These are phyloP conservation scores for Trichoderma koningii DNA, from an alignment of 2,329 filamentous ascomycete genomes.

Conservation along the genomic window DNA sequence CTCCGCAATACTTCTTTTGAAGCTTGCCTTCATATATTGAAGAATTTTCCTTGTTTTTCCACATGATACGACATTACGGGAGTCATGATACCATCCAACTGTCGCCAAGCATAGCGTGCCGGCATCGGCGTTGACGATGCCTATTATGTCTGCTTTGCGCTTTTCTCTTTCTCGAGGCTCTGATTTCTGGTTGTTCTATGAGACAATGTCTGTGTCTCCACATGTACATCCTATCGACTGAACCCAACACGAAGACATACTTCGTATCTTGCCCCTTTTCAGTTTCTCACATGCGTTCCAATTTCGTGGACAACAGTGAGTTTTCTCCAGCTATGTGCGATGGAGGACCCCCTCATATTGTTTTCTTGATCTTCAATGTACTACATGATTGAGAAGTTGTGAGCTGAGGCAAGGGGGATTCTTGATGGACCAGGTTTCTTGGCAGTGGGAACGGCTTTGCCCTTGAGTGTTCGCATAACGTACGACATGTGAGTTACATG, in stretches of 20 bases:
- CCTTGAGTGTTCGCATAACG: no score
- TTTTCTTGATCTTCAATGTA: no score
- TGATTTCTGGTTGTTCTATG: neutral
- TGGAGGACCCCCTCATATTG: no score
- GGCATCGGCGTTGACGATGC: neutral
- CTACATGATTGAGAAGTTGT: neutral
- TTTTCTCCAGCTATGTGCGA: no score
- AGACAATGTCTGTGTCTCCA: neutral
- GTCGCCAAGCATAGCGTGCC: conserved; percentile 12
- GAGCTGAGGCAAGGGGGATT: neutral
- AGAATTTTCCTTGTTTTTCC: neutral
- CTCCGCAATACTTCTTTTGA: neutral
- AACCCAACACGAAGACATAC: neutral
- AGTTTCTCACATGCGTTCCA: no score
- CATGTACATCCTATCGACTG: neutral
- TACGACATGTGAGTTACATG: no score
- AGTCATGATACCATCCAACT: neutral
- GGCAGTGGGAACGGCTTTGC: neutral
- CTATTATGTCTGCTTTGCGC: neutral
- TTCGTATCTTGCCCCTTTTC: no score
- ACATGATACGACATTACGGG: neutral
- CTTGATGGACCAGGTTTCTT: neutral
- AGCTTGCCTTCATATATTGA: neutral
- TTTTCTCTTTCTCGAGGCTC: neutral
- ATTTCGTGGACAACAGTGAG: no score